Evolutionary conservation across 352 stramenopile species (phyloP).

Genomic region (Phytophthora constricta): DNA sequence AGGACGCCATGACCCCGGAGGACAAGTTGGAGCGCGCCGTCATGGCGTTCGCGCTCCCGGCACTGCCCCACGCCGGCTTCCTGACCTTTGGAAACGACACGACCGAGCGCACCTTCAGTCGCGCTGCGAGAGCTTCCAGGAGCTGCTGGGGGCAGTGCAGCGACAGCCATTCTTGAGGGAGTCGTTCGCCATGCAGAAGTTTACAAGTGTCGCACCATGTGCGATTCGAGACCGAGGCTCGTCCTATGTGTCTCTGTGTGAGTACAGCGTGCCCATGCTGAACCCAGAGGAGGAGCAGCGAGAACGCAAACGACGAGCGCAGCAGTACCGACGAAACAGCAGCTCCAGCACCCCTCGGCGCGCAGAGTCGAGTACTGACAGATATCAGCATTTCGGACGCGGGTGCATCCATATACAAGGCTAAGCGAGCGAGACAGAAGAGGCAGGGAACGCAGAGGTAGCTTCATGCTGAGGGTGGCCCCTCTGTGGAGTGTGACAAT

Average conservation of each 20-base stretch:
- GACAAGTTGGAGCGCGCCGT: constrained; percentile 60
- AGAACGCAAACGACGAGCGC: constrained; percentile 75
- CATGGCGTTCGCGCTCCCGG: constrained; percentile 65
- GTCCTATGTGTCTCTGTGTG: constrained; percentile 81
- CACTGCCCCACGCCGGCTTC: constrained; percentile 77
- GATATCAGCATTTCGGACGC: constrained; percentile 11
- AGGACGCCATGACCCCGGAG: constrained; percentile 32
- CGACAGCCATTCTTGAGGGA: constrained; percentile 65
- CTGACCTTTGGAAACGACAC: constrained; percentile 85
- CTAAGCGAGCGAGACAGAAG: too few relatives aligned
- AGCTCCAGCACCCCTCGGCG: constrained; percentile 56
- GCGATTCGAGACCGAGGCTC: constrained; percentile 76
- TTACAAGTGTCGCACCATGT: constrained; percentile 74
- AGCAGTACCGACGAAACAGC: constrained; percentile 79
- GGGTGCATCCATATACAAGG: too few relatives aligned
- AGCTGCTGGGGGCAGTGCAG: constrained; percentile 72
- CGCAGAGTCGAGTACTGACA: constrained; percentile 57
- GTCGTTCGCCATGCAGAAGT: constrained; percentile 73
- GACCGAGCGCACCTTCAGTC: constrained; percentile 77
- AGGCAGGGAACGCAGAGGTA: too few relatives aligned
- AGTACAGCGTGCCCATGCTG: constrained; percentile 77
- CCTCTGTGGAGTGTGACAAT: too few relatives aligned
- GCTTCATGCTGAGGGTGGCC: too few relatives aligned
- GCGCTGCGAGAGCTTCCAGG: constrained; percentile 76
- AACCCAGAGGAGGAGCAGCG: constrained; percentile 72